phyloP scores from a whole-genome alignment of 306 rosid genomes.

The Leucaena leucocephala region DNA sequence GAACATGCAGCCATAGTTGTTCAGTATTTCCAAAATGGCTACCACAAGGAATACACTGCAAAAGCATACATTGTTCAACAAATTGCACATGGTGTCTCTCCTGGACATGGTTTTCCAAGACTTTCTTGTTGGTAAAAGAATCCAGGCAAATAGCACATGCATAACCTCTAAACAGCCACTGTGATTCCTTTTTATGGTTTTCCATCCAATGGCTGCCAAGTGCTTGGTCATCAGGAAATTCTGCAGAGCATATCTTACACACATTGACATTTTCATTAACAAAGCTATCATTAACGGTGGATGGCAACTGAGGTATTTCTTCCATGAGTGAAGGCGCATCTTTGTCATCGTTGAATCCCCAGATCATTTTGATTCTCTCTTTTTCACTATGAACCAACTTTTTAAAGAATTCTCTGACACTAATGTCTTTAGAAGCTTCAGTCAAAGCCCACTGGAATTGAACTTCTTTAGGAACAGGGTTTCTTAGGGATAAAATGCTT shows the following conservation, averaged over 20 bases:
- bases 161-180: slow-evolving; percentile 95
- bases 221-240: slow-evolving; percentile 71
- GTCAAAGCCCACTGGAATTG: slow-evolving; percentile 95
- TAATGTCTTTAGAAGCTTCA: slow-evolving; percentile 81
- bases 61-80: slow-evolving; percentile 97
- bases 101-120: slow-evolving; percentile 92
- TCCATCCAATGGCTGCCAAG: slow-evolving; percentile 96
- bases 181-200: slow-evolving; percentile 95
- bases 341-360: slow-evolving; percentile 80
- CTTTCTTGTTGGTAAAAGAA: slow-evolving; percentile 87
- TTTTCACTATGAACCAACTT: slow-evolving; percentile 82
- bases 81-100: slow-evolving; percentile 94
- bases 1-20: slow-evolving; percentile 87
- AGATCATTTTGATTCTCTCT: slow-evolving; percentile 64
- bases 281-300: slow-evolving; percentile 44
- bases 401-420: slow-evolving; percentile 64
- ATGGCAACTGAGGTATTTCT: slow-evolving; percentile 60
- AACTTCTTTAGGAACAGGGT: slow-evolving; percentile 91
- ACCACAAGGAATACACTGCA: slow-evolving; percentile 95
- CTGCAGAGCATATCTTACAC: slow-evolving; percentile 83
- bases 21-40: slow-evolving; percentile 88
- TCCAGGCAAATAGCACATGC: slow-evolving; percentile 98
- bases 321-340: slow-evolving; percentile 51
- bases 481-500: slow-evolving; percentile 88
- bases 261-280: slow-evolving; percentile 56